Evolutionary conservation across 2,329 filamentous ascomycete genomes (phyloP).

Genomic region (Fusarium aywerte): DNA sequence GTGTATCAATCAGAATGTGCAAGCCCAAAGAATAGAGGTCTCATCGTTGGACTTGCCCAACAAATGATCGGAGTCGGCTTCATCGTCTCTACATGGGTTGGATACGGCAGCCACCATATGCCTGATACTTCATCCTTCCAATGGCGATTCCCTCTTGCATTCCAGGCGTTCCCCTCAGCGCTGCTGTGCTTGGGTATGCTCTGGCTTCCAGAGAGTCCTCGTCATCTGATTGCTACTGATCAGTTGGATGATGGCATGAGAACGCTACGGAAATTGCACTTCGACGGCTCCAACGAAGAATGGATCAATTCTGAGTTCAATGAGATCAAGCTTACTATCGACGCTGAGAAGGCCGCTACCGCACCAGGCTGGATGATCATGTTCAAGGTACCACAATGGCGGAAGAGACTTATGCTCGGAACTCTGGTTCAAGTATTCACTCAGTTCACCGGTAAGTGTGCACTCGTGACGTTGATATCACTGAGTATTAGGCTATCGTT

Average conservation of each 20-base stretch:
- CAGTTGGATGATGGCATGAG: slow-evolving; percentile 54
- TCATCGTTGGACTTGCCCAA: slow-evolving; percentile 65
- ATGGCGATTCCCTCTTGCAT: slow-evolving; percentile 47
- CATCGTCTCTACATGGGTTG: slow-evolving; percentile 60
- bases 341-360: slow-evolving; percentile 45
- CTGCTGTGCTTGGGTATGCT: slow-evolving; percentile 40
- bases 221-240: slow-evolving; percentile 50
- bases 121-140: slow-evolving; percentile 48
- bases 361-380: slow-evolving; percentile 63
- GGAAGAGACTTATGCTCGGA: slow-evolving; percentile 67
- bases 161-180: slow-evolving; percentile 40
- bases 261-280: slow-evolving; percentile 61
- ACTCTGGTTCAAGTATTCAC: slow-evolving; percentile 69
- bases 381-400: slow-evolving; percentile 65
- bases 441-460: slow-evolving; percentile 55
- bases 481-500: not conserved
- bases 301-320: slow-evolving; percentile 65
- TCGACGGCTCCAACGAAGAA: slow-evolving; percentile 63
- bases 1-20: slow-evolving; percentile 44
- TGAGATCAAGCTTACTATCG: slow-evolving; percentile 67
- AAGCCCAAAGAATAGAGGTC: slow-evolving; percentile 40
- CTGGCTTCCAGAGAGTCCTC: slow-evolving; percentile 44
- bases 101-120: slow-evolving; percentile 47
- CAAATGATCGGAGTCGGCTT: slow-evolving; percentile 67
- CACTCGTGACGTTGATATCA: not conserved